Conservation (phyloP, 169 alveolate species). For the Plasmodium blacklocki region DNA sequence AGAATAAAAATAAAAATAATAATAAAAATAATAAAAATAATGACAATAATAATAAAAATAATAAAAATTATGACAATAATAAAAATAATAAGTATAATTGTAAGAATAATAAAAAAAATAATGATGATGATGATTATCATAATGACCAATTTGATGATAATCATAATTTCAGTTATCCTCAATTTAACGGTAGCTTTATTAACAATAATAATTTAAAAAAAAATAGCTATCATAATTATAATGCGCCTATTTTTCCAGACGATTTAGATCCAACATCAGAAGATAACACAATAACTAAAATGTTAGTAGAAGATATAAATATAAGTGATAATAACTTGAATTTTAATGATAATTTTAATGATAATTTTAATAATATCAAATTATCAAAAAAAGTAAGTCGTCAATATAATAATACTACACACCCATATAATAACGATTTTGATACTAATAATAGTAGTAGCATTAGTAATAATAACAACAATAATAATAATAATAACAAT, state of each 20-base stretch:
- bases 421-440: neutral
- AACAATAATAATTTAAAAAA: neutral
- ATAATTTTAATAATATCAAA: neutral
- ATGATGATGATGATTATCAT: too few species aligned
- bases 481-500: too few species aligned
- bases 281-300: neutral
- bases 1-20: too few species aligned
- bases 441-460: neutral
- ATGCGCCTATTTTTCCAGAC: constrained; percentile 69
- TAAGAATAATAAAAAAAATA: too few species aligned
- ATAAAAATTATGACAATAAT: too few species aligned
- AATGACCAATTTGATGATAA: too few species aligned
- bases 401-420: neutral
- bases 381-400: neutral
- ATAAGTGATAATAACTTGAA: neutral
- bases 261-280: constrained; percentile 49
- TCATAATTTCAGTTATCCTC: too few species aligned
- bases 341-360: neutral
- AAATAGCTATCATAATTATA: too few species aligned
- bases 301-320: neutral
- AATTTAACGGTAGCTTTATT: too few species aligned
- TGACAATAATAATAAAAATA: too few species aligned
- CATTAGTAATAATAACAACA: neutral
- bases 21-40: too few species aligned
- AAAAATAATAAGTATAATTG: too few species aligned